Evolutionary conservation across 306 rosid genomes (phyloP).

Genomic region (Prunus salicina): DNA sequence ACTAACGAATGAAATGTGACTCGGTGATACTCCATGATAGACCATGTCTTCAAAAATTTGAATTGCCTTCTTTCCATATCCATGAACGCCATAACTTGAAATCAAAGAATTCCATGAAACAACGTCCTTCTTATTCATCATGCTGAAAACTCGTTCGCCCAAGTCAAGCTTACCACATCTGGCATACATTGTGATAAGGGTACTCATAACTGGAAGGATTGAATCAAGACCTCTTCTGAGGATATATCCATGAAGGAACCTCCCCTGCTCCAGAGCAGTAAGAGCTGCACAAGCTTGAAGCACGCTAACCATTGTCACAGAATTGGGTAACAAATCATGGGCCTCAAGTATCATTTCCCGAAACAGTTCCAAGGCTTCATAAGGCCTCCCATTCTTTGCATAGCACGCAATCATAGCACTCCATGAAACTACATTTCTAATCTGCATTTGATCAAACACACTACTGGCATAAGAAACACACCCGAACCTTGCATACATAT

Average conservation of each 20-base stretch:
- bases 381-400: constrained; percentile 71
- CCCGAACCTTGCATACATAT: constrained; percentile 81
- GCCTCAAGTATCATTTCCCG: constrained; percentile 61
- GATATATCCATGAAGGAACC: constrained; percentile 73
- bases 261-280: constrained; percentile 79
- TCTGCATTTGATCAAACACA: constrained; percentile 67
- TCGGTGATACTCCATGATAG: constrained; percentile 58
- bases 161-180: constrained; percentile 72
- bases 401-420: constrained; percentile 92
- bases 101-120: constrained; percentile 85
- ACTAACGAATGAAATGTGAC: constrained; percentile 63
- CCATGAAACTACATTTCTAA: constrained; percentile 81
- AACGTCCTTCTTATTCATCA: constrained; percentile 58
- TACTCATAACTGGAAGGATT: constrained; percentile 67
- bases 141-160: constrained; percentile 62
- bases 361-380: constrained; percentile 78
- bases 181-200: constrained; percentile 82
- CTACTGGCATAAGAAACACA: constrained; percentile 54
- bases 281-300: constrained; percentile 87
- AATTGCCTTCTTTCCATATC: constrained; percentile 72
- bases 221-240: constrained; percentile 93
- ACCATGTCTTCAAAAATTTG: constrained; percentile 67
- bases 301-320: constrained; percentile 94
- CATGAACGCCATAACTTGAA: constrained; percentile 81
- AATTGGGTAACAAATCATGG: constrained; percentile 62